phyloP scores from a whole-genome alignment of 2,329 filamentous ascomycete species.

The Arthroderma sp. region DNA sequence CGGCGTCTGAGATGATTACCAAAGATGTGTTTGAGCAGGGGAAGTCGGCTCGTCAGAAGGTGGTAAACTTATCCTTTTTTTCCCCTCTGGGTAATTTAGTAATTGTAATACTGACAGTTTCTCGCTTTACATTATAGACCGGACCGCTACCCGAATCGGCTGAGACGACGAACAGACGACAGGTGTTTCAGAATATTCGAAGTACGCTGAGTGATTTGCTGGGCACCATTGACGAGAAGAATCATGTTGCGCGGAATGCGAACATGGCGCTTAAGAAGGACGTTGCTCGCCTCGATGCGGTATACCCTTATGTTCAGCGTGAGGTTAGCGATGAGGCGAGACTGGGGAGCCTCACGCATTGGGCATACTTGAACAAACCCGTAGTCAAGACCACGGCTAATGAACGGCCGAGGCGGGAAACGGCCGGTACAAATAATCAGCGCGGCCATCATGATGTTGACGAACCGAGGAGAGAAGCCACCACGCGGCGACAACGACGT shows the following conservation, averaged over 20 bases:
- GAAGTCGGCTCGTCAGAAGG: slow-evolving; percentile 7
- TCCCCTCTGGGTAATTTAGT: too few relatives aligned
- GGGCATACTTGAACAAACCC: slow-evolving; percentile 81
- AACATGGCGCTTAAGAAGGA: slow-evolving; percentile 81
- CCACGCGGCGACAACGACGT: slow-evolving; percentile 62
- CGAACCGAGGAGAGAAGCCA: slow-evolving; percentile 69
- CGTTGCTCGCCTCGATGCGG: slow-evolving; percentile 67
- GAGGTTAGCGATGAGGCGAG: slow-evolving; percentile 94
- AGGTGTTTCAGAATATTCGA: slow-evolving; percentile 65
- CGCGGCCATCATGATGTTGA: slow-evolving; percentile 46
- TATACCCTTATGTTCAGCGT: slow-evolving; percentile 71
- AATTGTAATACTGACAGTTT: background rate
- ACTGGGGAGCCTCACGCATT: slow-evolving; percentile 80
- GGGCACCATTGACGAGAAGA: slow-evolving; percentile 89
- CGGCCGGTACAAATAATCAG: slow-evolving; percentile 60
- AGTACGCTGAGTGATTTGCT: slow-evolving; percentile 72
- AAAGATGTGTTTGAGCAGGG: slow-evolving; percentile 1
- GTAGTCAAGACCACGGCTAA: slow-evolving; percentile 40
- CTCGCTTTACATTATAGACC: background rate
- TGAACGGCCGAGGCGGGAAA: slow-evolving; percentile 68
- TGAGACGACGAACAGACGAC: slow-evolving; percentile 36
- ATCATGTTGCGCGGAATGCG: slow-evolving; percentile 86
- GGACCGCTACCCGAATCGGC: slow-evolving; percentile 19
- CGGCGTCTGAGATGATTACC: slow-evolving; percentile 21
- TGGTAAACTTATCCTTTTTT: slow-evolving; percentile 6